Evolutionary conservation across 768 basidiomycete genomes (phyloP).

Genomic region (Amanita pseudoporphyria): DNA sequence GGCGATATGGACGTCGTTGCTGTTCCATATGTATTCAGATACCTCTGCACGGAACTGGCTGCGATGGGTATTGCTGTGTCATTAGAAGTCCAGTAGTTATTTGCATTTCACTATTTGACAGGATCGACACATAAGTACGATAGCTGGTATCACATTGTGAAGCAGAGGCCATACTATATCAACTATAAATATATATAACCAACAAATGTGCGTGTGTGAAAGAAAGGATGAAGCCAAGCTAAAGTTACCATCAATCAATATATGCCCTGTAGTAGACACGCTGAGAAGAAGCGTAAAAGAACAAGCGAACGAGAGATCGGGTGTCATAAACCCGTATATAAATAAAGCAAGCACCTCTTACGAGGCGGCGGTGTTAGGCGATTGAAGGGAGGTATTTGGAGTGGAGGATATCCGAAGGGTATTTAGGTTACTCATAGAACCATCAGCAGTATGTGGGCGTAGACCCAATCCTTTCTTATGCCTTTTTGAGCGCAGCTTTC

Average conservation of each 20-base stretch:
- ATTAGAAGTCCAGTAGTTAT: conserved; percentile 53
- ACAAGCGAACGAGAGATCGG: neutral
- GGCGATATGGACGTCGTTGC: conserved; percentile 92
- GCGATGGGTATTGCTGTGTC: conserved; percentile 96
- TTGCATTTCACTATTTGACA: neutral
- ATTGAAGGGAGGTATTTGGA: neutral
- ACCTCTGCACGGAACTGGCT: conserved; percentile 93
- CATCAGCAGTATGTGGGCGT: conserved; percentile 6
- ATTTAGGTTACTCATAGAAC: neutral
- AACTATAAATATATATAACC: neutral
- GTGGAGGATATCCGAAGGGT: neutral
- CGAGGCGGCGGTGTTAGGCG: neutral
- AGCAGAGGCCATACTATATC: neutral
- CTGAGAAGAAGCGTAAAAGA: neutral
- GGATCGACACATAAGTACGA: neutral
- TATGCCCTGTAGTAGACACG: neutral
- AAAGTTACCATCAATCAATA: neutral
- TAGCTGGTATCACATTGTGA: neutral
- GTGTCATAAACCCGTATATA: neutral
- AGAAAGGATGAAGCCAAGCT: neutral
- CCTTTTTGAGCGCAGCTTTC: conserved; percentile 6
- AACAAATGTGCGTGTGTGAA: neutral
- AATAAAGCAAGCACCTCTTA: neutral
- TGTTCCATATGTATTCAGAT: conserved; percentile 90
- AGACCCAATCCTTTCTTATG: neutral